Conservation (phyloP, 164 flowering plant genomes). For the Macadamia tetraphylla region DNA sequence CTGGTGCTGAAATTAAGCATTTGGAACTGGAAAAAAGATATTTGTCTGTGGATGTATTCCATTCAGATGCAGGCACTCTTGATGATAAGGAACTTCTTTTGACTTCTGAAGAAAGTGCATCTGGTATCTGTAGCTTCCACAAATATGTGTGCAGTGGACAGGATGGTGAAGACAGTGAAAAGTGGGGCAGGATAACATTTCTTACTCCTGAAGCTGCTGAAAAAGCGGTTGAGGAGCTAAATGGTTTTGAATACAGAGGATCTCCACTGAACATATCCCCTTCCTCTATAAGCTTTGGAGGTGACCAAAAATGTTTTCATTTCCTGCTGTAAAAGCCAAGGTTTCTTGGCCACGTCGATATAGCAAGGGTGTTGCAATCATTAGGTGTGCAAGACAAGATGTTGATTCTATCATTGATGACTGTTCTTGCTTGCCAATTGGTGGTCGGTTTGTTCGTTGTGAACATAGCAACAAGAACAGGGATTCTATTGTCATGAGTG, state of each 20-base stretch:
- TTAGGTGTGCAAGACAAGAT: conserved; percentile 46
- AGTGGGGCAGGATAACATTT: conserved; percentile 82
- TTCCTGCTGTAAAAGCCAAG: conserved; percentile 70
- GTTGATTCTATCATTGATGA: conserved; percentile 38
- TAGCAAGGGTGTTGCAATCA: conserved; percentile 66
- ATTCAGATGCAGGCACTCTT: conserved; percentile 29
- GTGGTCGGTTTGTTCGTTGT: conserved; percentile 43
- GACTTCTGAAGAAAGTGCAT: conserved; percentile 49
- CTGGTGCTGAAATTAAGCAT: conserved; percentile 89
- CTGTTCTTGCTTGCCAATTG: conserved; percentile 37
- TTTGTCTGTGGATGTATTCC: conserved; percentile 58
- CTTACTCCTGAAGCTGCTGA: conserved; percentile 71
- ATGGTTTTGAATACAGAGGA: conserved; percentile 39
- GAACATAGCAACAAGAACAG: conserved; percentile 27
- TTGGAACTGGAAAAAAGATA: conserved; percentile 69
- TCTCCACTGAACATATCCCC: conserved; percentile 46
- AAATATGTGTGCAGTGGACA: conserved; percentile 37
- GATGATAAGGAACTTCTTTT: conserved; percentile 69
- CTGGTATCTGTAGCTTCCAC: conserved; percentile 54
- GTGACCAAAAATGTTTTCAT: conserved; percentile 46
- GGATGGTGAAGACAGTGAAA: conserved; percentile 43
- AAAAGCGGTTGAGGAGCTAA: conserved; percentile 40
- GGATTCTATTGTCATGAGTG: conserved; percentile 45
- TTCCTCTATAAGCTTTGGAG: conserved; percentile 32
- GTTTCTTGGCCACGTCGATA: conserved; percentile 79